Evolutionary conservation across 306 rosid genomes (phyloP).

Genomic region (Hippophae gyantsensis): DNA sequence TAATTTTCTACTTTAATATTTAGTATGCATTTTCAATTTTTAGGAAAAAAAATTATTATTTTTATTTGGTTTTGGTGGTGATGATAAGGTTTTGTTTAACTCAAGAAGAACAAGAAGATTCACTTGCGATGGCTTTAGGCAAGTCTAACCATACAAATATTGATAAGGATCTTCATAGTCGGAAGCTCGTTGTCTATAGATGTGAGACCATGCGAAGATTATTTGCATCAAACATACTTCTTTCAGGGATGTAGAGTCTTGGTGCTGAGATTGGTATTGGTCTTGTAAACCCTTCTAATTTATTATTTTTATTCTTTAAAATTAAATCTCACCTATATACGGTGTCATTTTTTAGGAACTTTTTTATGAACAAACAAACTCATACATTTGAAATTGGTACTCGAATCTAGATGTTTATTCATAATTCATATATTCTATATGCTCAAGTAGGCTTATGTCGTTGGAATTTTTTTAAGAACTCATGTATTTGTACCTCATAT

Average conservation of each 20-base stretch:
- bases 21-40: too few relatives aligned
- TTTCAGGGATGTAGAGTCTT: slow-evolving; percentile 87
- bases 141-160: slow-evolving; percentile 42
- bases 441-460: too few relatives aligned
- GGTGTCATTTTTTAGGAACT: background rate
- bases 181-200: slow-evolving; percentile 90
- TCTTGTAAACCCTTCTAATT: background rate
- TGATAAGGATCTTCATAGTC: slow-evolving; percentile 95
- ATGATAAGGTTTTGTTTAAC: background rate
- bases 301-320: background rate
- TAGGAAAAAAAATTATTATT: too few relatives aligned
- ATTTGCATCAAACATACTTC: slow-evolving; percentile 63
- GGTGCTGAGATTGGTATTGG: slow-evolving; percentile 83
- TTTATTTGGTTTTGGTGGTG: too few relatives aligned
- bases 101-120: slow-evolving; percentile 18
- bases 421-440: too few relatives aligned
- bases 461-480: too few relatives aligned
- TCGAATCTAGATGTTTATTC: too few relatives aligned
- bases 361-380: background rate
- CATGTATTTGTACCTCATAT: too few relatives aligned
- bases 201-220: slow-evolving; percentile 90
- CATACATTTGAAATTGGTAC: too few relatives aligned
- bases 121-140: slow-evolving; percentile 53
- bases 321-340: background rate
- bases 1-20: too few relatives aligned